Evolutionary conservation across 495 filamentous ascomycete genomes (phyloP).

Genomic region (Daldinia concentrica): DNA sequence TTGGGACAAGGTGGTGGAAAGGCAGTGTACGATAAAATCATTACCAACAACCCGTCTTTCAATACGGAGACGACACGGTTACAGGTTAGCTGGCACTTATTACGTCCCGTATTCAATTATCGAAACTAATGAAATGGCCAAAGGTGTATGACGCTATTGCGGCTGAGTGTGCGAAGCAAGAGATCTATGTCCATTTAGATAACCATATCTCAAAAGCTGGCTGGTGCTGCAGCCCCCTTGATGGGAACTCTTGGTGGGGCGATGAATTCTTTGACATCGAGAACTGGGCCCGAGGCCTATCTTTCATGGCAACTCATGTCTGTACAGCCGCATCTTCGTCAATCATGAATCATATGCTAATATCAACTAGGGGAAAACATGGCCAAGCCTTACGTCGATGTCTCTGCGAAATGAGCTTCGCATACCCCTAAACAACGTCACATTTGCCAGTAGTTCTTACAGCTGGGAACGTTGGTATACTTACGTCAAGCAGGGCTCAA

Average conservation of each 20-base stretch:
- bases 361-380: slow-evolving; percentile 50
- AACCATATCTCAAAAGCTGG: slow-evolving; percentile 67
- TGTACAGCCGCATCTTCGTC: slow-evolving; percentile 11
- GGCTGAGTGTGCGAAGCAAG: slow-evolving; percentile 55
- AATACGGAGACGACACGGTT: slow-evolving; percentile 54
- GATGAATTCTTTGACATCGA: slow-evolving; percentile 62
- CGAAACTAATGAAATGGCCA: slow-evolving; percentile 11
- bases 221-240: slow-evolving; percentile 64
- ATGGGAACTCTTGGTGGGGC: slow-evolving; percentile 68
- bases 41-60: slow-evolving; percentile 59
- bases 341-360: slow-evolving; percentile 11
- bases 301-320: slow-evolving; percentile 64
- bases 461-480: slow-evolving; percentile 63
- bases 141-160: slow-evolving; percentile 62
- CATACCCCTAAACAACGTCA: slow-evolving; percentile 40
- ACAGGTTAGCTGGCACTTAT: slow-evolving; percentile 45
- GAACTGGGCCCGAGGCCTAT: slow-evolving; percentile 63
- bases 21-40: slow-evolving; percentile 51
- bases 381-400: slow-evolving; percentile 59
- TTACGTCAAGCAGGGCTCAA: slow-evolving; percentile 55
- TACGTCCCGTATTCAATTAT: background rate
- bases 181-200: slow-evolving; percentile 65
- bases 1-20: slow-evolving; percentile 56
- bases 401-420: slow-evolving; percentile 66
- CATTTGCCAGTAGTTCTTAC: slow-evolving; percentile 51